phyloP scores from a whole-genome alignment of 2,329 filamentous ascomycete genomes.

The Alternaria gansuensis region DNA sequence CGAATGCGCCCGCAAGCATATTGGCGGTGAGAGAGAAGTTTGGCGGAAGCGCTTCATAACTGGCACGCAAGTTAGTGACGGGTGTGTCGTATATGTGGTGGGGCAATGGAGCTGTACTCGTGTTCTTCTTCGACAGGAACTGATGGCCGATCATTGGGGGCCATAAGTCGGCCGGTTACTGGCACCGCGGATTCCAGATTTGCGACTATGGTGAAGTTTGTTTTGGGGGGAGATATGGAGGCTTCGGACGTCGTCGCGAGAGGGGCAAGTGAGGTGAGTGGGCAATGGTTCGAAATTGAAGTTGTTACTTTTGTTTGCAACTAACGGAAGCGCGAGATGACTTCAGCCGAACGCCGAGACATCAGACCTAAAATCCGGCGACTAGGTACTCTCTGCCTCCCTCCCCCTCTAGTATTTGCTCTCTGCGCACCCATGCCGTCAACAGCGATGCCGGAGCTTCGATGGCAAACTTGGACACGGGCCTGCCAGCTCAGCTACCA shows the following conservation, averaged over 20 bases:
- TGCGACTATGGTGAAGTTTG: conserved; percentile 31
- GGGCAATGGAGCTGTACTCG: conserved; percentile 47
- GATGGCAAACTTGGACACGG: conserved; percentile 9
- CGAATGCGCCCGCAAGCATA: conserved; percentile 95
- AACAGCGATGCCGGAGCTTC: conserved; percentile 31
- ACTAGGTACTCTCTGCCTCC: conserved; percentile 9
- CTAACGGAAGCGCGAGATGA: conserved; percentile 36
- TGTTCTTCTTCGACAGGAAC: conserved; percentile 52
- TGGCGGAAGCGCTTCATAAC: conserved; percentile 91
- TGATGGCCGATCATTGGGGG: conserved; percentile 52
- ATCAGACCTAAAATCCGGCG: conserved; percentile 28
- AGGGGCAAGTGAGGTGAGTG: conserved; percentile 23
- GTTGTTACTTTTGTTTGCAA: conserved; percentile 44
- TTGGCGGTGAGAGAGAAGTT: conserved; percentile 95
- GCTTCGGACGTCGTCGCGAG: conserved; percentile 18
- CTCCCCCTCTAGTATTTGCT: conserved; percentile 1
- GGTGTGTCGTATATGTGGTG: conserved; percentile 8
- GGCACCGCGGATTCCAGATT: conserved; percentile 51
- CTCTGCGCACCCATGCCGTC: conserved; percentile 12
- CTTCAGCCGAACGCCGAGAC: conserved; percentile 41
- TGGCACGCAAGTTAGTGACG: conserved; percentile 49
- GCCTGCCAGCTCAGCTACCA: conserved; percentile 3
- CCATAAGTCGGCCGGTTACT: conserved; percentile 52
- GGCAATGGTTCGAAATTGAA: conserved; percentile 28
- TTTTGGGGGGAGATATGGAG: conserved; percentile 11